Evolutionary conservation across 345 rosid species (phyloP).

Genomic region (Linum usitatissimum): DNA sequence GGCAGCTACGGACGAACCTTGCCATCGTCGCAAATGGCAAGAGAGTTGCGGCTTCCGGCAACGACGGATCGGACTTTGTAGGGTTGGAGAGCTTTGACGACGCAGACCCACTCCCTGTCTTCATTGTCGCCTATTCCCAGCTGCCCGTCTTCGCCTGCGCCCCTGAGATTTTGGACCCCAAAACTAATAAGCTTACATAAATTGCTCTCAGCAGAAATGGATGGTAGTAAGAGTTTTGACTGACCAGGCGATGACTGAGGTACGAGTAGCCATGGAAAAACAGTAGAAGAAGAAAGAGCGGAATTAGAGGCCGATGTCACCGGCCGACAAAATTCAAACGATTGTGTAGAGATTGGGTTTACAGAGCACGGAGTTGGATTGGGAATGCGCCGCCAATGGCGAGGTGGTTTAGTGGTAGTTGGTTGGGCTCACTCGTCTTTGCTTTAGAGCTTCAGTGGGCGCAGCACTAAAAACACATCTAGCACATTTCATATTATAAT

Average conservation of each 20-base stretch:
- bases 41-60: conserved; percentile 96
- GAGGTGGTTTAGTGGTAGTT: neutral
- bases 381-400: neutral
- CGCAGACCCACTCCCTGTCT: conserved; percentile 72
- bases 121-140: conserved; percentile 74
- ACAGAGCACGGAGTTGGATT: neutral
- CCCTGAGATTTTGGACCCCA: conserved; percentile 37
- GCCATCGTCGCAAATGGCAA: conserved; percentile 93
- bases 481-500: too few species aligned
- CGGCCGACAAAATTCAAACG: neutral
- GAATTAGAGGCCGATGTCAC: neutral
- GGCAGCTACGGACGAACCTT: conserved; percentile 32
- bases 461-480: too few species aligned
- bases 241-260: conserved; percentile 19
- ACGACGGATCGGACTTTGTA: conserved; percentile 68
- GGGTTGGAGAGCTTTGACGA: conserved; percentile 58
- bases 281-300: neutral
- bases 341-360: neutral
- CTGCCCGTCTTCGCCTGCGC: conserved; percentile 96
- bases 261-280: conserved; percentile 10
- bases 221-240: neutral
- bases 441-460: neutral
- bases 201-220: neutral
- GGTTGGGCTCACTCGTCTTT: neutral
- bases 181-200: neutral